Base-by-base conservation (phyloP, 805 yeast genomes). In the Ogataea methanolica region DNA sequence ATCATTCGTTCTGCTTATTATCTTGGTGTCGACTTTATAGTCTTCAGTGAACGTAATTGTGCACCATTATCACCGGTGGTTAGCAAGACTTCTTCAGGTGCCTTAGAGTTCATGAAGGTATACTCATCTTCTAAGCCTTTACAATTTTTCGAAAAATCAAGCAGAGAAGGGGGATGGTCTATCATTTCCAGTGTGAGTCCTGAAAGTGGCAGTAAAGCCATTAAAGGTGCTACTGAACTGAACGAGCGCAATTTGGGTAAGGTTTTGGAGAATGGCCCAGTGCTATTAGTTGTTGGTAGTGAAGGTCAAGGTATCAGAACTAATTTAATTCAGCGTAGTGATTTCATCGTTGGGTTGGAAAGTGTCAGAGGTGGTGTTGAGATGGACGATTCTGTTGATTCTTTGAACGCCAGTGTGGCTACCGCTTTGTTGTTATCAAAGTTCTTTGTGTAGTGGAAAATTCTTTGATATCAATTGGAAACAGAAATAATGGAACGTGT, bases 371-470 rank as follows among this genome's bases (percentile, higher is more conserved):
- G 44, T 2, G 49, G 47, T 22, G 53, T 39, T 6, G 57, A 48
- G 3, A 39, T 60, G 12, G 67, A 65, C 51, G 56, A 50, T 3
- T 60, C 67, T 36, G 82, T 90, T 36, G 96, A 89, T 60, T 86
- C 96, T 31, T 69, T 90, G 59, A 90, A 90, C 61, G 97, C 88
- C 33, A 87, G 94, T 60, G 96, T 90, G 8, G 97, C 97, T 1
- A 77, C 91, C 1, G 94, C 91, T 1, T 59, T 90, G 29, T 60
- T 90, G 42, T 67, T 88, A 7, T 58, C 58, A 6, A 61, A 59
- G 43, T 51, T 57, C 37, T 17, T 52, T 22, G 39, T 46, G 34
- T 43, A 31, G 34, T 16, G 19, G 29, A 21, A 40, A 33, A 26
- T 17, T 16, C 17, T 17, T 21, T 14, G 29, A 26, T 26, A 26